Evolutionary conservation across 805 yeast species (phyloP).

Genomic region (Nakazawaea pomicola): DNA sequence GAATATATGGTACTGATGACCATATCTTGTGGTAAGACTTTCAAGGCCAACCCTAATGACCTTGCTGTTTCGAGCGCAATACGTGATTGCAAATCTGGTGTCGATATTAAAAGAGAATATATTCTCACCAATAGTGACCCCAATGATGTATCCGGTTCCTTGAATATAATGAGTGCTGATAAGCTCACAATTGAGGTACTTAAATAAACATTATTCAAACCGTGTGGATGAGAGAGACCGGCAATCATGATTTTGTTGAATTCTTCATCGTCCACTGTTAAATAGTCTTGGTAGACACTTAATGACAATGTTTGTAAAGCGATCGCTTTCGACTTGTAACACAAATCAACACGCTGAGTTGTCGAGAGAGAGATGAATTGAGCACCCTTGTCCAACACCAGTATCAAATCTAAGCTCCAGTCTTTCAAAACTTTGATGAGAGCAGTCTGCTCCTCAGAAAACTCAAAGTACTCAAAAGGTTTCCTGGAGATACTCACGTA

Average conservation of each 20-base stretch:
- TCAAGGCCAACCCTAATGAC: conserved; percentile 61
- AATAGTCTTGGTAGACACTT: conserved; percentile 6
- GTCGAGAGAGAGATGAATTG: conserved; percentile 50
- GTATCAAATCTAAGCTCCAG: conserved; percentile 27
- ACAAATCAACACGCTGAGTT: conserved; percentile 40
- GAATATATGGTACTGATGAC: conserved; percentile 82
- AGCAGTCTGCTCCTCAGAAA: background rate
- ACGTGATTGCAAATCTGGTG: conserved; percentile 41
- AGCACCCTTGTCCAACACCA: conserved; percentile 51
- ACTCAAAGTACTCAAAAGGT: background rate
- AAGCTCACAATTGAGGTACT: conserved; percentile 8
- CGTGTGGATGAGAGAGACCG: conserved; percentile 10
- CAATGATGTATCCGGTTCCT: conserved; percentile 3
- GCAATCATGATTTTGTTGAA: conserved; percentile 1
- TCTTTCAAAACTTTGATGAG: conserved; percentile 13
- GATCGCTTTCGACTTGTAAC: conserved; percentile 48
- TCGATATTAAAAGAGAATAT: conserved; percentile 50
- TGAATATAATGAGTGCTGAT: conserved; percentile 7
- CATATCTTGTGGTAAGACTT: conserved; percentile 70
- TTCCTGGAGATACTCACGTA: conserved; percentile 1
- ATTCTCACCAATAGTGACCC: conserved; percentile 14
- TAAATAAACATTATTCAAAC: conserved; percentile 8
- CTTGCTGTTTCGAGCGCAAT: conserved; percentile 50
- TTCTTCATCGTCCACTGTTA: conserved; percentile 4
- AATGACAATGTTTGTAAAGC: conserved; percentile 50